These are phyloP conservation scores for Rhodotorula glutinis DNA, from an alignment of 1,284 basidiomycete genomes.

Conservation along the genomic window DNA sequence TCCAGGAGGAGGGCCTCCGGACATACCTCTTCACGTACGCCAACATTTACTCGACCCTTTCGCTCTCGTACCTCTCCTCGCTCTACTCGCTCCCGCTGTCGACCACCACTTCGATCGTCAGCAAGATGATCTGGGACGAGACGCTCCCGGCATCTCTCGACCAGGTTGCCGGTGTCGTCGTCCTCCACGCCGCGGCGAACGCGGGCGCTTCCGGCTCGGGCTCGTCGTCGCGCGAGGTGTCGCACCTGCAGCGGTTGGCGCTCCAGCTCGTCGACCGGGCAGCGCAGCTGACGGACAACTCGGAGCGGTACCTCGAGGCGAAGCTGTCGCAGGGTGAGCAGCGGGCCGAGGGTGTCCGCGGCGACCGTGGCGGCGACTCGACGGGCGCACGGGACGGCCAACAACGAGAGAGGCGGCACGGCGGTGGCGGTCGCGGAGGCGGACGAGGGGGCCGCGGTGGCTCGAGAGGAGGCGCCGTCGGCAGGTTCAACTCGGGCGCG, in stretches of 20 bases:
- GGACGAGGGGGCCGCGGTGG: slow-evolving; percentile 27
- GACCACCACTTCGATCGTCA: slow-evolving; percentile 84
- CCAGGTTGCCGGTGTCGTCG: slow-evolving; percentile 77
- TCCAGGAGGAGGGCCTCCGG: slow-evolving; percentile 94
- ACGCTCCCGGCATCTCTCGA: slow-evolving; percentile 87
- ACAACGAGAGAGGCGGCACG: slow-evolving; percentile 45
- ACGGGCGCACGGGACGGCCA: slow-evolving; percentile 29
- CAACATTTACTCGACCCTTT: slow-evolving; percentile 86
- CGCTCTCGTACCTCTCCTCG: slow-evolving; percentile 76
- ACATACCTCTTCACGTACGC: slow-evolving; percentile 99
- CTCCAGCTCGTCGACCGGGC: slow-evolving; percentile 85
- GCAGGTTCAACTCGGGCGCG: slow-evolving; percentile 30
- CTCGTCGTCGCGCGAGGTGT: slow-evolving; percentile 57
- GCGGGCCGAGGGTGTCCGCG: slow-evolving; percentile 53
- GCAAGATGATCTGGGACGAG: slow-evolving; percentile 99
- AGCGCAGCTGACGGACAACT: slow-evolving; percentile 83
- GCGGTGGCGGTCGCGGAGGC: slow-evolving; percentile 24
- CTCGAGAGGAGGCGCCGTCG: slow-evolving; percentile 27
- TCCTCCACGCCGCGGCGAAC: slow-evolving; percentile 72
- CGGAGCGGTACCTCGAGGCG: slow-evolving; percentile 87
- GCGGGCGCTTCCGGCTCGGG: neutral
- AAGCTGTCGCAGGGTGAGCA: slow-evolving; percentile 57
- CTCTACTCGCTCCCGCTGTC: slow-evolving; percentile 81
- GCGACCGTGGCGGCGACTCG: slow-evolving; percentile 35
- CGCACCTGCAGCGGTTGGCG: slow-evolving; percentile 83